Evolutionary conservation across 2,329 filamentous ascomycete genomes (phyloP).

Genomic region (Apiospora aurea): DNA sequence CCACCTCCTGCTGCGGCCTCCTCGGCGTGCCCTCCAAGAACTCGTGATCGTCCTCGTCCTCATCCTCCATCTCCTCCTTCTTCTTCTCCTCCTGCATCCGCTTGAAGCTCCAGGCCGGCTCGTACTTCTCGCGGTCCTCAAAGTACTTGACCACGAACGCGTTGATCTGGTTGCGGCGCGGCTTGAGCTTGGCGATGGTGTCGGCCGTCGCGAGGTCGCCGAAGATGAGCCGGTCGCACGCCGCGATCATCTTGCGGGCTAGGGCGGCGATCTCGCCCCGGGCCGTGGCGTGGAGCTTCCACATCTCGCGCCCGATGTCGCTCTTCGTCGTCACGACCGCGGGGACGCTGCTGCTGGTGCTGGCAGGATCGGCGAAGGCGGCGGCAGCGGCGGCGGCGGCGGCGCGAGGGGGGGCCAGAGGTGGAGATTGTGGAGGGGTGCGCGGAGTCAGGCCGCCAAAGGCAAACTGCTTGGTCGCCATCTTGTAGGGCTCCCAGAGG

Average conservation of each 20-base stretch:
- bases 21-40: neutral
- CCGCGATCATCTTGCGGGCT: conserved; percentile 40
- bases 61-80: neutral
- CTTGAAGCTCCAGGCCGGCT: conserved; percentile 29
- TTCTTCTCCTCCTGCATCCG: neutral
- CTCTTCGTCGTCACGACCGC: neutral
- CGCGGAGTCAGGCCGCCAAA: conserved; percentile 23
- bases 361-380: neutral
- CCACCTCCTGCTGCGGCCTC: neutral
- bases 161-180: conserved; percentile 34
- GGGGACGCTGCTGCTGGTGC: neutral
- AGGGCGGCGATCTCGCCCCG: conserved; percentile 36
- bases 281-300: conserved; percentile 19
- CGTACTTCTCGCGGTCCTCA: conserved; percentile 30
- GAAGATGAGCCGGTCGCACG: conserved; percentile 37
- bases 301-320: conserved; percentile 27
- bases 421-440: neutral
- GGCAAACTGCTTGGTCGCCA: conserved; percentile 35
- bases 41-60: neutral
- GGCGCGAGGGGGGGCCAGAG: neutral
- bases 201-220: conserved; percentile 30
- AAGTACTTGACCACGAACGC: conserved; percentile 37
- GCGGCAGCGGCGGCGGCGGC: neutral
- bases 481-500: conserved; percentile 57
- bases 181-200: conserved; percentile 30